Conservation (phyloP, 2,329 filamentous ascomycete genomes). For the Catunica adiposa region DNA sequence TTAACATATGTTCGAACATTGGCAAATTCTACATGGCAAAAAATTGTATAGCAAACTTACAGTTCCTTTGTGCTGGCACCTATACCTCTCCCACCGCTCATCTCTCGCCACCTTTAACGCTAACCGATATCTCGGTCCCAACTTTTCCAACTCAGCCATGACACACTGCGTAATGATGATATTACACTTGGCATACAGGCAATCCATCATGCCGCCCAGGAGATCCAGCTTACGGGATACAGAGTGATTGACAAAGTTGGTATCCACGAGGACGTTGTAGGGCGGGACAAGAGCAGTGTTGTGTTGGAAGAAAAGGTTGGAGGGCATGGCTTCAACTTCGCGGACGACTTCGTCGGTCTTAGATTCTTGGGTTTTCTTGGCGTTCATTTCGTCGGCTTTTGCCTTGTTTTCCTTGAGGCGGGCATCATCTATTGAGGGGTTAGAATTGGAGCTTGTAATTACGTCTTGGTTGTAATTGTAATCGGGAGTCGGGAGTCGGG, state of each 20-base stretch:
- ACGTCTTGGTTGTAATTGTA: too few relatives aligned
- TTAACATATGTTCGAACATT: too few relatives aligned
- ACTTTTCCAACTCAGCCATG: conserved; percentile 74
- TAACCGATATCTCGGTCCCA: conserved; percentile 76
- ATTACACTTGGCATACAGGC: conserved; percentile 77
- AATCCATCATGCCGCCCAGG: conserved; percentile 81
- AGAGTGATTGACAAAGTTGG: conserved; percentile 81
- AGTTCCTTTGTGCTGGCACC: conserved; percentile 77
- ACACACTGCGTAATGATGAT: conserved; percentile 68
- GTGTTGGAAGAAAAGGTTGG: conserved; percentile 73
- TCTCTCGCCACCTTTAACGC: conserved; percentile 76
- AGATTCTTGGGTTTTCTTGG: conserved; percentile 40
- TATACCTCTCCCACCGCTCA: conserved; percentile 68
- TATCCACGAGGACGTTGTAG: conserved; percentile 66
- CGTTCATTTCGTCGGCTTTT: conserved; percentile 42
- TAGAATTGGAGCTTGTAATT: background rate
- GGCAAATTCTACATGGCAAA: too few relatives aligned
- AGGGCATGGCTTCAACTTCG: conserved; percentile 66
- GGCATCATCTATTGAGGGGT: conserved; percentile 38
- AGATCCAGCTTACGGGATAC: conserved; percentile 82
- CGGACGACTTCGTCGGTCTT: conserved; percentile 46
- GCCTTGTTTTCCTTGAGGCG: conserved; percentile 66
- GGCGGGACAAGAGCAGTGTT: conserved; percentile 76
- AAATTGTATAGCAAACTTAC: conserved; percentile 3
- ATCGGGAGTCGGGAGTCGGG: background rate